A percentile compares a stretch with the other conserved stretches of the same genome.
These are phyloP conservation scores for Paracamarosporium sp. DNA, from an alignment of 2,329 filamentous ascomycete genomes.

Conservation along the genomic window DNA sequence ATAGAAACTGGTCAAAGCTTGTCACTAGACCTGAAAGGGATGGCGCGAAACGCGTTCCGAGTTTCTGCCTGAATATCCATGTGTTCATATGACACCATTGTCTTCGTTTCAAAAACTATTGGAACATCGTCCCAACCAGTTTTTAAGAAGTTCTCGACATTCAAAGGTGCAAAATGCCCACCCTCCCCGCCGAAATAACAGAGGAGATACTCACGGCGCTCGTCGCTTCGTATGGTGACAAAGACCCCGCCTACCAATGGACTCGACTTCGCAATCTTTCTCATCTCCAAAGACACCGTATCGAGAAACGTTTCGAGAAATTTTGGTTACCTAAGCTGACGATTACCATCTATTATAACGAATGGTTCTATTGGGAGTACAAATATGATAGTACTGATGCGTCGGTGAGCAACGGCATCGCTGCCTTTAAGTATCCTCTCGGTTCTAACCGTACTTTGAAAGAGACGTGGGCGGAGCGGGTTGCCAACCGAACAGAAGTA, in stretches of 20 bases:
- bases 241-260: constrained; percentile 1
- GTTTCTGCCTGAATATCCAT: no score
- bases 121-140: no score
- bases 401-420: background rate
- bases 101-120: no score
- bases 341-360: background rate
- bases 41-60: no score
- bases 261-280: background rate
- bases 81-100: no score
- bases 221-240: background rate
- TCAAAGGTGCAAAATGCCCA: background rate
- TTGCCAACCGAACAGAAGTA: background rate
- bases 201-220: background rate
- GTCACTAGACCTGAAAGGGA: no score
- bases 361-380: background rate
- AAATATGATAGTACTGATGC: background rate
- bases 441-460: background rate
- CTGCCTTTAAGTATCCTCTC: background rate
- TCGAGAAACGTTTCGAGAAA: background rate
- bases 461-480: background rate
- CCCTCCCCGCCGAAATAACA: background rate
- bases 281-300: background rate
- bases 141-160: background rate
- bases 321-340: background rate
- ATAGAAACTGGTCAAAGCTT: no score